phyloP scores from a whole-genome alignment of 2,329 filamentous ascomycete species.

The Cladosporium oxysporum region DNA sequence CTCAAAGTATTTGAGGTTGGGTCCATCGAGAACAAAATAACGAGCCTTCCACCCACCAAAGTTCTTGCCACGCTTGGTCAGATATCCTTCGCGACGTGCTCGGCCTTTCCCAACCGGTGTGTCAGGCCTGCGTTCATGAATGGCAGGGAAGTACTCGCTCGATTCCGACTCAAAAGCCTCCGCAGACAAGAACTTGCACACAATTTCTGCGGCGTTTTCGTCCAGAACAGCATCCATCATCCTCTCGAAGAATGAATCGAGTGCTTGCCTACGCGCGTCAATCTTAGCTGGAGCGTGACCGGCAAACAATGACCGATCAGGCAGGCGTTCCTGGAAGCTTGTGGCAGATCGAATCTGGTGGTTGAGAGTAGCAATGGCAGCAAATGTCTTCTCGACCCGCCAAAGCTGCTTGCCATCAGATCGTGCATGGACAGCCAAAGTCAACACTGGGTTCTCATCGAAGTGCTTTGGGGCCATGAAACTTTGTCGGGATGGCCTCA shows the following conservation, averaged over 20 bases:
- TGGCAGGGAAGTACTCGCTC: constrained; percentile 45
- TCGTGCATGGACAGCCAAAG: constrained; percentile 79
- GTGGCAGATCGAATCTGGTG: constrained; percentile 73
- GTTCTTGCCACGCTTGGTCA: constrained; percentile 97
- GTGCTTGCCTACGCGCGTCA: constrained; percentile 76
- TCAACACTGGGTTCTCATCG: constrained; percentile 93
- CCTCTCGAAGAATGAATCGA: constrained; percentile 84
- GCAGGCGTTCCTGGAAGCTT: constrained; percentile 73
- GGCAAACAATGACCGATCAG: constrained; percentile 82
- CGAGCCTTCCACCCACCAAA: constrained; percentile 97
- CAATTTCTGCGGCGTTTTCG: constrained; percentile 70
- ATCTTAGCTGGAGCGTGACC: constrained; percentile 93
- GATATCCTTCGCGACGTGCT: constrained; percentile 79
- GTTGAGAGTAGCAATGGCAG: constrained; percentile 79
- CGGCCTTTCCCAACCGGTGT: constrained; percentile 61
- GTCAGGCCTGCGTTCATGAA: constrained; percentile 37
- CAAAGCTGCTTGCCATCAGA: constrained; percentile 78
- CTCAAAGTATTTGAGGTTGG: constrained; percentile 86
- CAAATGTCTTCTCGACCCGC: constrained; percentile 90
- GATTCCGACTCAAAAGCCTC: constrained; percentile 61
- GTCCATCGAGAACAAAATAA: constrained; percentile 69
- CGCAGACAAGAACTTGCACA: constrained; percentile 82
- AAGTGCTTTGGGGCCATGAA: constrained; percentile 75
- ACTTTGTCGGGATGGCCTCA: constrained; percentile 87
- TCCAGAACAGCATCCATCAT: constrained; percentile 82